A percentile compares a stretch with the other conserved stretches of the same genome.
These are phyloP conservation scores for Mycosarcoma maydis DNA, from an alignment of 1,284 basidiomycete genomes.

Conservation along the genomic window DNA sequence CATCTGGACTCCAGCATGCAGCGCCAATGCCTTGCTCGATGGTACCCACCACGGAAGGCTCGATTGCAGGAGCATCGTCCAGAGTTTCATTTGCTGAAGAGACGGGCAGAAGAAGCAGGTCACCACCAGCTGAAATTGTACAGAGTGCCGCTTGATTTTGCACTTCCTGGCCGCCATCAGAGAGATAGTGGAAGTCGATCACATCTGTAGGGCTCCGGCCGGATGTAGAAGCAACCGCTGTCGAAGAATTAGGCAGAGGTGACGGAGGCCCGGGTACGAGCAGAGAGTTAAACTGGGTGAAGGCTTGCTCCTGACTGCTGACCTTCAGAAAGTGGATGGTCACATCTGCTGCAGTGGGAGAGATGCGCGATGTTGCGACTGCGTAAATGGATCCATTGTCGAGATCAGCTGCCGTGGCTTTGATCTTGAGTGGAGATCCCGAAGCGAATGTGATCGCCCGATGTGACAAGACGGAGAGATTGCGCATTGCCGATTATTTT, in stretches of 20 bases:
- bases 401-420: slow-evolving; percentile 32
- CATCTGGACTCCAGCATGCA: slow-evolving; percentile 90
- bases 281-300: slow-evolving; percentile 23
- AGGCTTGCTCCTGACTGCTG: not conserved
- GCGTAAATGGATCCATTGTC: slow-evolving; percentile 43
- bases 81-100: slow-evolving; percentile 1
- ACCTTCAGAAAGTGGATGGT: slow-evolving; percentile 22
- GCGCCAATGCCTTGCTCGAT: slow-evolving; percentile 85
- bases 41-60: slow-evolving; percentile 72
- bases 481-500: slow-evolving; percentile 24
- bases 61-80: slow-evolving; percentile 13
- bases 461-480: slow-evolving; percentile 38
- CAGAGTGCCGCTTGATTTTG: slow-evolving; percentile 54
- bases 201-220: slow-evolving; percentile 26
- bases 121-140: slow-evolving; percentile 58
- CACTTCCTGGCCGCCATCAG: slow-evolving; percentile 58
- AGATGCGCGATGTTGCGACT: slow-evolving; percentile 32
- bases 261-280: slow-evolving; percentile 26
- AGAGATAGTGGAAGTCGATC: slow-evolving; percentile 51
- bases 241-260: slow-evolving; percentile 27
- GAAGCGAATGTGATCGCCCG: slow-evolving; percentile 26
- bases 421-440: slow-evolving; percentile 14
- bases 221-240: slow-evolving; percentile 13
- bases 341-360: slow-evolving; percentile 25
- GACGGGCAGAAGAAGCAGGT: slow-evolving; percentile 57